A percentile compares a stretch with the other conserved stretches of the same genome.
Evolutionary conservation across 495 filamentous ascomycete species (phyloP).

Genomic region (Pyrenula aspistea): DNA sequence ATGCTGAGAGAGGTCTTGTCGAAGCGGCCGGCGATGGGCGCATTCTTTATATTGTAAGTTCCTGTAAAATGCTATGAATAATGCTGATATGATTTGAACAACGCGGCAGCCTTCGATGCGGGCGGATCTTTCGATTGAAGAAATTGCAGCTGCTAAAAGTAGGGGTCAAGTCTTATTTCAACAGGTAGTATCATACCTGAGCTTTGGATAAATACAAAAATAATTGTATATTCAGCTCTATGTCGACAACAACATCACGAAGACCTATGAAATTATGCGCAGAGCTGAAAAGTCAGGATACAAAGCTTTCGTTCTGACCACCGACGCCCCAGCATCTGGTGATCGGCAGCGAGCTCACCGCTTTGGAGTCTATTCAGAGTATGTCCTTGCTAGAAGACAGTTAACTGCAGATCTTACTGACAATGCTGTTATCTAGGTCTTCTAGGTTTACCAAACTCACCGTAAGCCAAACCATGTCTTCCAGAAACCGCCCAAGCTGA

Average conservation of each 20-base stretch:
- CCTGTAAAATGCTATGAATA: background rate
- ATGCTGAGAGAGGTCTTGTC: slow-evolving; percentile 22
- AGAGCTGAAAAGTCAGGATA: slow-evolving; percentile 14
- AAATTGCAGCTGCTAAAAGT: slow-evolving; percentile 19
- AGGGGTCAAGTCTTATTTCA: slow-evolving; percentile 15
- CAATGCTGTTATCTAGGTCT: background rate
- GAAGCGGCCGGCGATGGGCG: slow-evolving; percentile 17
- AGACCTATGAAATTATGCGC: slow-evolving; percentile 15
- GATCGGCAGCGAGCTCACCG: slow-evolving; percentile 25
- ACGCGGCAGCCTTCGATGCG: slow-evolving; percentile 11
- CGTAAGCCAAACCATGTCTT: background rate
- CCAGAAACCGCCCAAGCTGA: background rate
- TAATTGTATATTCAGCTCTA: slow-evolving; percentile 20
- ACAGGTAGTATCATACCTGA: slow-evolving; percentile 7
- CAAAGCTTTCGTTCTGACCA: slow-evolving; percentile 27
- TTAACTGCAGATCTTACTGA: background rate
- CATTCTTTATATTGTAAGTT: slow-evolving; percentile 20
- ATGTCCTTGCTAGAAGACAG: background rate
- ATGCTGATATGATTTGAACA: slow-evolving; percentile 1
- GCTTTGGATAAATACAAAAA: background rate
- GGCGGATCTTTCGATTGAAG: slow-evolving; percentile 20
- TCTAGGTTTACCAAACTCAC: background rate
- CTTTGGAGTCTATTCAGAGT: background rate
- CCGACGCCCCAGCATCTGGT: slow-evolving; percentile 24
- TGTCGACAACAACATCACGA: slow-evolving; percentile 22